Conservation (phyloP, 306 rosid genomes). For the Lithocarpus polystachyus region DNA sequence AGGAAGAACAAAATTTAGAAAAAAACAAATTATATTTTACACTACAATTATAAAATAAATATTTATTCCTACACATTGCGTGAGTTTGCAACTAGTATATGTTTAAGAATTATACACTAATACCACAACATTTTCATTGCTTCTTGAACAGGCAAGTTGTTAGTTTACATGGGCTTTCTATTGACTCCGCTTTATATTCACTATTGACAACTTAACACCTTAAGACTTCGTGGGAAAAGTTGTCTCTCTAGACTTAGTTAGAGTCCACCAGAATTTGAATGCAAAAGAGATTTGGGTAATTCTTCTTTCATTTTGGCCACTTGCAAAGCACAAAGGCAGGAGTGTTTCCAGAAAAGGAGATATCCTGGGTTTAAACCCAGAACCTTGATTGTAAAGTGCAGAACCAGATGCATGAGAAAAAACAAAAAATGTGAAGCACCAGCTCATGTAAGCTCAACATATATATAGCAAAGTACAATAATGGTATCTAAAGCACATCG, state of each 20-base stretch:
- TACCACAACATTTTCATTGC: no score
- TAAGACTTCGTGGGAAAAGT: no score
- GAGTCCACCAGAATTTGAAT: not conserved
- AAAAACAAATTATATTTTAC: no score
- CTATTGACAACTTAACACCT: no score
- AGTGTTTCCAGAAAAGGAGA: not conserved
- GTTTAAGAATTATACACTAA: no score
- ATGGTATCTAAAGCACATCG: not conserved
- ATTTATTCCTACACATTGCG: rapidly evolving
- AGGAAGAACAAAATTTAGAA: no score
- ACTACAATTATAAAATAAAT: no score
- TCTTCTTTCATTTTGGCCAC: not conserved
- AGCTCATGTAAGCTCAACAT: not conserved
- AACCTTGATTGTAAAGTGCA: not conserved
- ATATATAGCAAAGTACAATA: not conserved
- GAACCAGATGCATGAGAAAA: not conserved
- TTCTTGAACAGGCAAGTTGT: no score
- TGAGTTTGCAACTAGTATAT: no score
- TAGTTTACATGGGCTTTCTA: no score
- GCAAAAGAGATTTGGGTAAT: not conserved
- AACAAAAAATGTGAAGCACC: not conserved
- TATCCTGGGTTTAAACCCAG: not conserved
- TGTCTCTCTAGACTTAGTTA: not conserved
- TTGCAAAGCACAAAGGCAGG: not conserved
- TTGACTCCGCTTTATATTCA: no score